Conservation (phyloP, 2,329 filamentous ascomycete species). For the Fusarium sambucinum region DNA sequence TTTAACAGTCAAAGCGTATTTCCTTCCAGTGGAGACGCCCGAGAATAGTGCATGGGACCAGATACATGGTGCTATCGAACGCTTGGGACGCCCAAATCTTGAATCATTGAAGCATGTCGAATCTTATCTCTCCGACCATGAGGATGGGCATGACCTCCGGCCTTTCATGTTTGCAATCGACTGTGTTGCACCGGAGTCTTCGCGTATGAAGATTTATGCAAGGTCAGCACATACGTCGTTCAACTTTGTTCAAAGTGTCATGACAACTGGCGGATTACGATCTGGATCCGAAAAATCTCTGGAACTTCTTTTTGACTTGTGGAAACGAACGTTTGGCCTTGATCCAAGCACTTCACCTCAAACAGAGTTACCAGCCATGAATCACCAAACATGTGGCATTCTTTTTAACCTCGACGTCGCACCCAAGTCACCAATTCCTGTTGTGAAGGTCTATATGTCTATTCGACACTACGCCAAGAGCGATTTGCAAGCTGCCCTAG, state of each 20-base stretch:
- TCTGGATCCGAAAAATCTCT: neutral
- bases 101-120: neutral
- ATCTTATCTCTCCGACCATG: neutral
- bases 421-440: neutral
- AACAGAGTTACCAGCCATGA: neutral
- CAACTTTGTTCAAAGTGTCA: neutral
- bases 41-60: neutral
- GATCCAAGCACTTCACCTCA: neutral
- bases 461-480: constrained; percentile 1
- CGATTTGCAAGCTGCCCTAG: neutral
- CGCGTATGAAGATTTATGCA: constrained; percentile 6
- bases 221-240: constrained; percentile 2
- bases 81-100: neutral
- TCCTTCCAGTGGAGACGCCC: constrained; percentile 2
- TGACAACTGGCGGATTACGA: neutral
- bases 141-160: neutral
- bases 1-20: neutral
- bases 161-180: constrained; percentile 16
- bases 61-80: neutral
- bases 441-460: constrained; percentile 10
- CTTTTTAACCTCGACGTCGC: constrained; percentile 4
- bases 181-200: neutral
- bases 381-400: neutral
- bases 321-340: neutral
- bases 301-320: constrained; percentile 1